Conservation (phyloP, 345 rosid species). For the Aquilaria yunnanensis region DNA sequence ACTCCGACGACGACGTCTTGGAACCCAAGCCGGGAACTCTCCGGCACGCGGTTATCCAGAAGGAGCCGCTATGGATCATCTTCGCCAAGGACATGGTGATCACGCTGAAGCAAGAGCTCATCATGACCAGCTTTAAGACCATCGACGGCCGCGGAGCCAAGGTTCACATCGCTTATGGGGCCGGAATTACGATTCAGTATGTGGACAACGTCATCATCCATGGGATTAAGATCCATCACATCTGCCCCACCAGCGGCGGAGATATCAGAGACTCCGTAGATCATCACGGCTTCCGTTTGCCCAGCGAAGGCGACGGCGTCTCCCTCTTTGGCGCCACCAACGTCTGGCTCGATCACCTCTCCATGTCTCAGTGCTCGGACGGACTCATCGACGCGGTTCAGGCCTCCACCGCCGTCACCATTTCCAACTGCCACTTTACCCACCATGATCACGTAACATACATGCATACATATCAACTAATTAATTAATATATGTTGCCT, state of each 20-base stretch:
- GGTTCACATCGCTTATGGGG: conserved; percentile 54
- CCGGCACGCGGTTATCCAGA: conserved; percentile 60
- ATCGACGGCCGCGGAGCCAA: conserved; percentile 76
- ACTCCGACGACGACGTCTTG: conserved; percentile 38
- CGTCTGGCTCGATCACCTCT: conserved; percentile 68
- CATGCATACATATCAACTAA: background rate
- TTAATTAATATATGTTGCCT: too few relatives aligned
- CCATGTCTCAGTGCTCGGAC: conserved; percentile 47
- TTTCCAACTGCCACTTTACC: conserved; percentile 66
- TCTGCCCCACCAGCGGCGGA: conserved; percentile 38
- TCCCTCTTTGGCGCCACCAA: conserved; percentile 51
- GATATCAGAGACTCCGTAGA: conserved; percentile 54
- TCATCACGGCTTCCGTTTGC: conserved; percentile 45
- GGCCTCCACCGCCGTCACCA: conserved; percentile 57
- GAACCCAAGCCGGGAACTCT: conserved; percentile 72
- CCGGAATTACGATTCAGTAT: conserved; percentile 58
- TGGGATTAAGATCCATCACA: conserved; percentile 47
- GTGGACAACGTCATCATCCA: conserved; percentile 70
- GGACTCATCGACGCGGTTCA: conserved; percentile 54
- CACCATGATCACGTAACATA: conserved; percentile 45
- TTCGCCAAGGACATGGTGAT: conserved; percentile 62
- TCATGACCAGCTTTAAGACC: conserved; percentile 51
- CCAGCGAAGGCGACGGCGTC: conserved; percentile 63
- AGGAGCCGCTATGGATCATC: conserved; percentile 70
- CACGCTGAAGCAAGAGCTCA: conserved; percentile 48